Evolutionary conservation across 2,329 filamentous ascomycete species (phyloP).

Genomic region (Botrytis fragariae): DNA sequence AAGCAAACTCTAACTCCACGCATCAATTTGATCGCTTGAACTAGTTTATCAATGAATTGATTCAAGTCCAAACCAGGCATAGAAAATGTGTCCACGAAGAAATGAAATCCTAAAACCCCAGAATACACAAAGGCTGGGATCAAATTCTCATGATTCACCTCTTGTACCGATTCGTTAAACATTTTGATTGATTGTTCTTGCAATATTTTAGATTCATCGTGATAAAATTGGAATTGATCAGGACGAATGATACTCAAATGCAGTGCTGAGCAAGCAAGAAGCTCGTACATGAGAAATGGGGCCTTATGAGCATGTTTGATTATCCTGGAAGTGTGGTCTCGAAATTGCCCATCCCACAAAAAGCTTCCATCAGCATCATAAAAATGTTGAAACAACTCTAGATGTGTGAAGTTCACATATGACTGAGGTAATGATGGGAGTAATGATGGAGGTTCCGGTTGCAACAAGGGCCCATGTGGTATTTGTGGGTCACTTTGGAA

Average conservation of each 20-base stretch:
- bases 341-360: background rate
- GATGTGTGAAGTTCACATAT: constrained; percentile 35
- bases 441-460: background rate
- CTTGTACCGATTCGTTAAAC: constrained; percentile 35
- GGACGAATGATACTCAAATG: constrained; percentile 36
- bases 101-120: constrained; percentile 37
- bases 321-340: background rate
- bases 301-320: background rate
- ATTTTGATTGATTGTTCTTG: constrained; percentile 36
- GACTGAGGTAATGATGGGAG: background rate
- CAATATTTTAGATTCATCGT: constrained; percentile 37
- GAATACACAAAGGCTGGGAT: constrained; percentile 38
- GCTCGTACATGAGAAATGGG: constrained; percentile 39
- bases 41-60: constrained; percentile 34
- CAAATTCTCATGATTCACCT: constrained; percentile 28
- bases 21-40: constrained; percentile 35
- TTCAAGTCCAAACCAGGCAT: constrained; percentile 36
- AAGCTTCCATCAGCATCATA: background rate
- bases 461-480: background rate
- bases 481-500: background rate
- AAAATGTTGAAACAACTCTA: constrained; percentile 40
- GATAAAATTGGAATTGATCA: constrained; percentile 31
- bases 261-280: constrained; percentile 39
- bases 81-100: constrained; percentile 41
- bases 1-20: constrained; percentile 34